Conservation (phyloP, 176 grass and related monocot species). For the Poa pratensis region DNA sequence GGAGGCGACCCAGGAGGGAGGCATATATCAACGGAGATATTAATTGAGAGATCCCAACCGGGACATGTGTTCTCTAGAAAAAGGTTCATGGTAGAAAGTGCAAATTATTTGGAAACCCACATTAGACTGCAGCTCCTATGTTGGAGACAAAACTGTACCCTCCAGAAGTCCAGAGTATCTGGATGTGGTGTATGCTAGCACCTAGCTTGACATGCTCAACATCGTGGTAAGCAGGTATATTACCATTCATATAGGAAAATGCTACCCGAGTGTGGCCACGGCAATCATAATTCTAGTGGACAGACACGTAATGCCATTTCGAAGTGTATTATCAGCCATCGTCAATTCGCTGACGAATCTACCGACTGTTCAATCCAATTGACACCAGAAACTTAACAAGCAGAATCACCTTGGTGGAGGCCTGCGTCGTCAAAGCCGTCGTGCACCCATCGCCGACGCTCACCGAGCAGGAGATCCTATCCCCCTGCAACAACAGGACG, state of each 20-base stretch:
- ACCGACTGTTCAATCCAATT: background rate
- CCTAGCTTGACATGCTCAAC: background rate
- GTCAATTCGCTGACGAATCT: background rate
- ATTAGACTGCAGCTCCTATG: background rate
- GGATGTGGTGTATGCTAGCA: background rate
- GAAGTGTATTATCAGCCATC: background rate
- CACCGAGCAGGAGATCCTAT: constrained; percentile 65
- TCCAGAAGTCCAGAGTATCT: background rate
- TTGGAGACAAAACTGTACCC: background rate
- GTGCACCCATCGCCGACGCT: constrained; percentile 72
- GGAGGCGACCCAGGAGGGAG: no score
- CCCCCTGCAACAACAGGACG: constrained; percentile 56
- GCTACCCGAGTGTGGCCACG: background rate
- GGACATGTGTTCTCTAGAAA: no score
- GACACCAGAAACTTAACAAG: background rate
- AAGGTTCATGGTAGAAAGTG: background rate
- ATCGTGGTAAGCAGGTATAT: background rate
- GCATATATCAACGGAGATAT: no score
- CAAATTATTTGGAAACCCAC: background rate
- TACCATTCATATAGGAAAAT: background rate
- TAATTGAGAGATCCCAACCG: no score
- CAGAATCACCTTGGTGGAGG: constrained; percentile 80
- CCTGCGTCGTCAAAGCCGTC: constrained; percentile 77
- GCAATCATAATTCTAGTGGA: background rate
- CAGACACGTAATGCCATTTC: background rate